Evolutionary conservation across 179 eudicot species (phyloP), one percentile per base, ranked within the genome.

Genomic region (Carnegiea gigantea): DNA sequence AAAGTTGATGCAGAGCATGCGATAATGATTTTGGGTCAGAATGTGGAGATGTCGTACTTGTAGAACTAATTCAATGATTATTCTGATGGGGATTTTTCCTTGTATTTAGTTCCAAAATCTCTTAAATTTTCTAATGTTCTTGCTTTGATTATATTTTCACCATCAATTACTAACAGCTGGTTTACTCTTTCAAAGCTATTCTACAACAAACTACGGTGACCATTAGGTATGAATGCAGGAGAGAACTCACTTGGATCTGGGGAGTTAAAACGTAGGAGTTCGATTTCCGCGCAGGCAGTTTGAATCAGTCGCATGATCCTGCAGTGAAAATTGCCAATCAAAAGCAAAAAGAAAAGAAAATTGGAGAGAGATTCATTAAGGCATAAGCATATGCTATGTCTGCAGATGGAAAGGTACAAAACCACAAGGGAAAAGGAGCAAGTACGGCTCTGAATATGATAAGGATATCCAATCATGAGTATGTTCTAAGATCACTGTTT

Each of bases 1-100:
- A 73, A 83, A 83, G 71, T 72, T 33, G 73, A 82, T 77, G 79
- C 77, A 85, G 73, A 81, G 77, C 83, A 80, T 80, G 77, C 73
- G 78, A 77, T 82, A 77, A 80, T 79, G 77, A 80, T 73, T 80
- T 80, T 79, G 77, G 78, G 44, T 74, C 67, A 74, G 72, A 67
- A 73, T 70, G 62, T 82, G 70, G 64, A 82, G 53, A 64, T 79
- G 67, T 76, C 75, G 75, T 83, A 85, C 81, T 75, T 76, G 79
- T 83, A 80, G 73, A 75, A 67, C 81, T 72, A 30, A 54, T 85
- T 85, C 76, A 71, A 79, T 60, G 36, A 73, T 82, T 59, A 74
- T 78, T 84, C 84, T 64, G 54, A 77, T 28, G 59, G 14, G 59
- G 81, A 80, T 73, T 73, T 81, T 24, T 43, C 78, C 36, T 17